phyloP scores from a whole-genome alignment of 225 moss, liverwort and hornwort species.

The Asterella californica region DNA sequence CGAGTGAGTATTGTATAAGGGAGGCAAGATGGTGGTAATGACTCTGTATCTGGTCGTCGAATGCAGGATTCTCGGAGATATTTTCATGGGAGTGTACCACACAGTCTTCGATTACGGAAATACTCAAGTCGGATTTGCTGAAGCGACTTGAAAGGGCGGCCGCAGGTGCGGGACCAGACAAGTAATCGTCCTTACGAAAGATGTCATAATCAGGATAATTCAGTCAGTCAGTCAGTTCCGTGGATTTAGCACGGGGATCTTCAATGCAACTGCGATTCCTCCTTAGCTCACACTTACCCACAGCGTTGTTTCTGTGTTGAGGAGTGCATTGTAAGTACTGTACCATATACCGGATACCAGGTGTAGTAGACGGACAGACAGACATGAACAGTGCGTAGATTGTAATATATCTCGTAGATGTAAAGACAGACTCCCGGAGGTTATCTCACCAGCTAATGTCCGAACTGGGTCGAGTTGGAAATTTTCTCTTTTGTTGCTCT shows the following conservation, averaged over 20 bases:
- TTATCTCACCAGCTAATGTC: not conserved
- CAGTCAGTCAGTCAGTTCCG: too few relatives aligned
- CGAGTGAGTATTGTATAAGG: not conserved
- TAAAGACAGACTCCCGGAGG: not conserved
- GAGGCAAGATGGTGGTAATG: not conserved
- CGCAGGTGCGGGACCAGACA: too few relatives aligned
- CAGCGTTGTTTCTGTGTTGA: not conserved
- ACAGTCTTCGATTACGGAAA: conserved; percentile 90
- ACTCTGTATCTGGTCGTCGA: not conserved
- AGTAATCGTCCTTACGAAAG: not conserved
- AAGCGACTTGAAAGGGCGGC: conserved; percentile 41
- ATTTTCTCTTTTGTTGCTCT: not conserved
- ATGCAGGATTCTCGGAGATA: conserved; percentile 89
- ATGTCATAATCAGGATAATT: not conserved
- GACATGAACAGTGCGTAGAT: not conserved
- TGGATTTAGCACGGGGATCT: not conserved
- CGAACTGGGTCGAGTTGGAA: not conserved
- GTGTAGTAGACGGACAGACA: conserved; percentile 1
- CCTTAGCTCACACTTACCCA: not conserved
- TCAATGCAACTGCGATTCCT: conserved; percentile 6
- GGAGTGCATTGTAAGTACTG: conserved; percentile 16
- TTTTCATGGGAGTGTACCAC: conserved; percentile 88
- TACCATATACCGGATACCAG: not conserved
- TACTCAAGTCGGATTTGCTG: conserved; percentile 73
- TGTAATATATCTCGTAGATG: conserved; percentile 7